phyloP scores from a whole-genome alignment of 1,284 basidiomycete species.

The Ceratobasidium sp. region DNA sequence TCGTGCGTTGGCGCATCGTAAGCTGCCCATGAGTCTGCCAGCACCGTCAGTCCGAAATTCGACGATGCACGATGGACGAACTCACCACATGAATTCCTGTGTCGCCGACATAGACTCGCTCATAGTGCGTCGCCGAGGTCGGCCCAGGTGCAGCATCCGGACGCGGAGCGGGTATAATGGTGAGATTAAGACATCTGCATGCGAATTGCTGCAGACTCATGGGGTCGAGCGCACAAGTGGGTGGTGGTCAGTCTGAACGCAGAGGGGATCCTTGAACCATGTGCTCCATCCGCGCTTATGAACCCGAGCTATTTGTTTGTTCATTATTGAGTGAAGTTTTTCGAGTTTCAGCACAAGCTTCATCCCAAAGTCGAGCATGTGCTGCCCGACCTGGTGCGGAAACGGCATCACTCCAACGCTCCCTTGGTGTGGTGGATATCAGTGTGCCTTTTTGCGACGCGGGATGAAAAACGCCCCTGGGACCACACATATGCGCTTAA shows the following conservation, averaged over 20 bases:
- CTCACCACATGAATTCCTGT: conserved; percentile 73
- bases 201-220: conserved; percentile 45
- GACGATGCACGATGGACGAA: conserved; percentile 44
- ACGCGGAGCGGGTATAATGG: conserved; percentile 29
- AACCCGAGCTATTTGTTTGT: conserved; percentile 34
- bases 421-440: conserved; percentile 13
- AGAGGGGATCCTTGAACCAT: conserved; percentile 29
- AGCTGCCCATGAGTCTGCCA: conserved; percentile 75
- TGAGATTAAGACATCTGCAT: conserved; percentile 47
- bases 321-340: conserved; percentile 16
- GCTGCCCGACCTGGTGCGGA: no score
- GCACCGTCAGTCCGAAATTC: conserved; percentile 51
- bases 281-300: conserved; percentile 33
- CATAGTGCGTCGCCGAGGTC: conserved; percentile 57
- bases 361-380: not conserved
- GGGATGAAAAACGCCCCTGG: conserved; percentile 24
- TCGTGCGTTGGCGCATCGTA: conserved; percentile 61
- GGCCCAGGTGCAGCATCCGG: not conserved
- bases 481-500: not conserved
- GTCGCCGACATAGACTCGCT: conserved; percentile 69
- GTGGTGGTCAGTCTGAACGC: conserved; percentile 12
- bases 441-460: no score
- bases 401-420: conserved; percentile 6
- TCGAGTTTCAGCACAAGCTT: conserved; percentile 30
- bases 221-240: conserved; percentile 12